Evolutionary conservation across 306 rosid genomes (phyloP), one percentile per base, ranked within the genome.

Genomic region (Lupinus albus): DNA sequence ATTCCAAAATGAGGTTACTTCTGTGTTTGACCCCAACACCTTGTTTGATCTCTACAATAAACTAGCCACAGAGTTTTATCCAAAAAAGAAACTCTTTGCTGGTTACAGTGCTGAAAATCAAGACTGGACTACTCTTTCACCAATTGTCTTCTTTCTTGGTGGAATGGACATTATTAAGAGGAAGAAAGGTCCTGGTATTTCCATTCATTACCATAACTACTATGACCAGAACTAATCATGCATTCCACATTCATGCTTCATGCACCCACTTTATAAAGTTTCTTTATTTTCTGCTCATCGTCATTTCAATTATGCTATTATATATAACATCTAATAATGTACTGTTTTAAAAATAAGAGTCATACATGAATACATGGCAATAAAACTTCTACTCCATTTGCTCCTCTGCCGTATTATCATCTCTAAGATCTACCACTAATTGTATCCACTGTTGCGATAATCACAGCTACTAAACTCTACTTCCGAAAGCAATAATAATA

Each of bases 71-170:
- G 7, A 21, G 35, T 17, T 59, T 64, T 81, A 81, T 46, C 85
- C 85, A 0, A 70, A 13, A 12, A 64, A 0, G 9, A 81, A 81
- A 36, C 46, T 81, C 1, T 28, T 81, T 8, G 78, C 80, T 30
- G 85, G 85, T 0, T 81, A 81, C 49, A 81, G 85, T 39, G 80
- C 85, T 0, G 75, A 73, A 72, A 81, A 78, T 9, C 68, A 81
- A 63, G 82, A 81, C 11, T 81, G 85, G 82, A 21, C 64, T 5
- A 70, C 79, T 0, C 14, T 81, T 15, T 74, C 85, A 3, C 85
- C 85, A 0, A 81, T 81, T 61, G 78, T 81, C 28, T 81, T 81
- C 71, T 81, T 81, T 70, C 65, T 78, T 0, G 80, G 67, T 2
- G 85, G 85, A 1, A 69, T 45, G 18, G 36, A 70, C 0, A 76